Percentiles rank a stretch among this genome's conserved stretches.
These are phyloP conservation scores for Penicillium concentricum DNA, from an alignment of 2,329 filamentous ascomycete species.

Conservation along the genomic window DNA sequence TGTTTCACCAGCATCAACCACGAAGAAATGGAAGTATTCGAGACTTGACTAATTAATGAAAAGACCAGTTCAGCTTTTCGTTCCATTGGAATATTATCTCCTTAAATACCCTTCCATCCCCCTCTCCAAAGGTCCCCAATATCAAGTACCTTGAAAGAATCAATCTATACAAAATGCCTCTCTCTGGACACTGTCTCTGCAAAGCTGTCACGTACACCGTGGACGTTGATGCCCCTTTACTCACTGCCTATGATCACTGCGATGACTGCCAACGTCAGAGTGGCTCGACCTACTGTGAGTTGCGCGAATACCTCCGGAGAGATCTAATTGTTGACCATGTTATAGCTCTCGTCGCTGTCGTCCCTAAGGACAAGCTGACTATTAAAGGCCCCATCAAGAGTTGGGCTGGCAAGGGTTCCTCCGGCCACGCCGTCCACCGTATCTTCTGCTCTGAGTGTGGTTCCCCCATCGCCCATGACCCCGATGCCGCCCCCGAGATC, in stretches of 20 bases:
- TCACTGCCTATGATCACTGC: slow-evolving; percentile 67
- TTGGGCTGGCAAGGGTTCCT: slow-evolving; percentile 59
- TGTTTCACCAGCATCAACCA: not conserved
- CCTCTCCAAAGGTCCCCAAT: slow-evolving; percentile 14
- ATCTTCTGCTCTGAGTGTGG: slow-evolving; percentile 70
- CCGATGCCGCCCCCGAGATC: slow-evolving; percentile 67
- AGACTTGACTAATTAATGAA: not conserved
- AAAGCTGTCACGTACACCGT: slow-evolving; percentile 69
- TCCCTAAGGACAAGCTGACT: slow-evolving; percentile 64
- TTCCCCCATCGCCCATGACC: slow-evolving; percentile 68
- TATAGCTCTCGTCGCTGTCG: slow-evolving; percentile 62
- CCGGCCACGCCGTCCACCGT: slow-evolving; percentile 64
- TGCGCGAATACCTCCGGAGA: not conserved
- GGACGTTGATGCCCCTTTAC: slow-evolving; percentile 41
- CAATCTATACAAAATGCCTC: slow-evolving; percentile 54
- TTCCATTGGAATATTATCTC: not conserved
- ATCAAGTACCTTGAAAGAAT: slow-evolving; percentile 26
- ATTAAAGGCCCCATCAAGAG: slow-evolving; percentile 65
- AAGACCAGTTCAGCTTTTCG: not conserved
- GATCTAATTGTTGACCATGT: slow-evolving; percentile 1
- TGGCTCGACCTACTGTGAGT: slow-evolving; percentile 62
- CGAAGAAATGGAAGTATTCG: not conserved
- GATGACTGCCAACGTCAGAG: slow-evolving; percentile 71
- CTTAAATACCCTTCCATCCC: slow-evolving; percentile 16
- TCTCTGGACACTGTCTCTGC: slow-evolving; percentile 70